Evolutionary conservation across 768 basidiomycete species (phyloP), one percentile per base, ranked within the genome.

Genomic region (Naganishia vishniacii): DNA sequence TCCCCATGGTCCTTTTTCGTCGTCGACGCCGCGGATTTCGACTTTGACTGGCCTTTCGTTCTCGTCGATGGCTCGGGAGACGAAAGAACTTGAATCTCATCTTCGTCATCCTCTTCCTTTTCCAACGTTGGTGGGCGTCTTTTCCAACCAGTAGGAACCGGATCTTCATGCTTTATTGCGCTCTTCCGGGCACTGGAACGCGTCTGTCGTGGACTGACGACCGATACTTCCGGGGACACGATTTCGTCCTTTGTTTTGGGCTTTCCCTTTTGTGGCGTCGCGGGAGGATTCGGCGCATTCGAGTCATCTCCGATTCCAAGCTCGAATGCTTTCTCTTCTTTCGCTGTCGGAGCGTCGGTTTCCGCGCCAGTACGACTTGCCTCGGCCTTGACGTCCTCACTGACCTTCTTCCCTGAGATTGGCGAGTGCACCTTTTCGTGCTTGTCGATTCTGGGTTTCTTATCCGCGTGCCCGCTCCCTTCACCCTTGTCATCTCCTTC

Each of bases 271-370:
- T n/a, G 60, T 62, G 23, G 34, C 61, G 25, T 28, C 48, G 25
- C 40, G 47, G 58, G 34, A 13, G 53, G 53, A 51, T 73, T 74
- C 4, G 73, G 73, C 0, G 74, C 76, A 48, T 73, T 73, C 25
- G 74, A 74, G 64, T 74, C 74, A 44, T 75, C 72, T 1, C 76
- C 76, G 41, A 64, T 44, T 11, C 51, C 40, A 18, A 45, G 40
- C 41, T 47, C 59, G 13, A 74, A 40, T 1, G 67, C 70, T 20
- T 59, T 48, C 42, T 71, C 71, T 40, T 70, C 61, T 25, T 72
- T 68, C 1, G 62, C 49, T 18, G 29, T 26, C 3, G 49, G 37
- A 20, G 6, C 20, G 16, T 5, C 31, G 15, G 32, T 4, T 34
- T 53, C 15, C 23, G 29, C 20, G 25, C 4, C 11, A 13, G 29